Percentiles rank a stretch among this genome's conserved stretches.
Evolutionary conservation across 345 rosid species (phyloP).

Genomic region (Eucalyptus polybractea): DNA sequence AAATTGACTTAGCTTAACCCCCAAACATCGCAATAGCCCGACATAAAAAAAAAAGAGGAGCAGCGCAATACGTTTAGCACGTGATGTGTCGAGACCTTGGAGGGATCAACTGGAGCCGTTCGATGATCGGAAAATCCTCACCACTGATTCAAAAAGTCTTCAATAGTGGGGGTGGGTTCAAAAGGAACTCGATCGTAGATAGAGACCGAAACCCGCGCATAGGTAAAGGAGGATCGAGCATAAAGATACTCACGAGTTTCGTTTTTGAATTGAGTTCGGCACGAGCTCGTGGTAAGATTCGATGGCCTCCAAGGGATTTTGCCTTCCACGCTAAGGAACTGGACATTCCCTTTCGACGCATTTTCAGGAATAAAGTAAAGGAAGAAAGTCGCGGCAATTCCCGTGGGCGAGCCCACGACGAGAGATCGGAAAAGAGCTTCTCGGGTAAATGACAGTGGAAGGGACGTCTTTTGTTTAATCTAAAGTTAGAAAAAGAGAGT

Average conservation of each 20-base stretch:
- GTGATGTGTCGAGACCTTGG: not conserved
- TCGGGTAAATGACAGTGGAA: not conserved
- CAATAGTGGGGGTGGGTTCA: not conserved
- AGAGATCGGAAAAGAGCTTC: not conserved
- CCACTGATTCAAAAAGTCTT: not conserved
- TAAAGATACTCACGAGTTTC: not conserved
- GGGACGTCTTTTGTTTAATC: not conserved
- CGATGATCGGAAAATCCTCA: not conserved
- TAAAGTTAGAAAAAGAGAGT: not conserved
- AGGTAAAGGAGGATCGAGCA: not conserved
- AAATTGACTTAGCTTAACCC: not conserved
- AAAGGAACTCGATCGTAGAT: not conserved
- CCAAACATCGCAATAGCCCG: not conserved
- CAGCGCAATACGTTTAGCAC: not conserved
- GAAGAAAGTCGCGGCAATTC: slow-evolving; percentile 6
- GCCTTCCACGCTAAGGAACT: slow-evolving; percentile 37
- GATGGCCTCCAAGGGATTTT: not conserved
- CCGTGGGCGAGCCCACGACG: not conserved
- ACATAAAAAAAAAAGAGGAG: not conserved
- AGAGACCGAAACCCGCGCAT: not conserved
- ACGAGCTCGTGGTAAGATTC: not conserved
- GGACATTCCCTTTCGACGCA: not conserved
- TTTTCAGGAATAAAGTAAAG: not conserved
- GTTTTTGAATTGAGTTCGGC: not conserved
- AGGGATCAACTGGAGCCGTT: not conserved